phyloP scores from a whole-genome alignment of 192 early-diverging fungal species.

The Coemansia sp. region DNA sequence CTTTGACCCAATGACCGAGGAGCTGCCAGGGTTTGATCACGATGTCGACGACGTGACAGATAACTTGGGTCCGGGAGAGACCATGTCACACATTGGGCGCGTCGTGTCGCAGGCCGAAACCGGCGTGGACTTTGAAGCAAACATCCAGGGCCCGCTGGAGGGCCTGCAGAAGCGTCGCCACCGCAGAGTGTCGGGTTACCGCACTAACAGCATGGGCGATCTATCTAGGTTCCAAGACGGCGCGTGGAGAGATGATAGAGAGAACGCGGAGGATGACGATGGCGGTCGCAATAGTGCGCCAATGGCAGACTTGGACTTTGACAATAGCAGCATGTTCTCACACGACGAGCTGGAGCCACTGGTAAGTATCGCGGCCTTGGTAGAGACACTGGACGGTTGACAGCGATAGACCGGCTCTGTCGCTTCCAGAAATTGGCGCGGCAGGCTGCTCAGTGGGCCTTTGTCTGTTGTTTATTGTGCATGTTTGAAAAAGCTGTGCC shows the following conservation, averaged over 20 bases:
- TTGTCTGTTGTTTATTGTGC: not conserved
- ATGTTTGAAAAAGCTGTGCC: no score
- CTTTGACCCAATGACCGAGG: no score
- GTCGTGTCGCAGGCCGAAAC: slow-evolving; percentile 35
- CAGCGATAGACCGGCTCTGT: no score
- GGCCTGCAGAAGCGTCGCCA: slow-evolving; percentile 17
- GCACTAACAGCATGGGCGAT: no score
- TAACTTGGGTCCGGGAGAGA: slow-evolving; percentile 7
- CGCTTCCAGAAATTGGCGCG: no score
- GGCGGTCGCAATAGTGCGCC: no score
- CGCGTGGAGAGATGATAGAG: not conserved
- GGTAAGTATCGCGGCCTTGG: slow-evolving; percentile 4
- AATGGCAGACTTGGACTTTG: not conserved
- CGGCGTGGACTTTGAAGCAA: slow-evolving; percentile 32
- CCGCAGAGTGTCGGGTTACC: no score
- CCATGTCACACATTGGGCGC: slow-evolving; percentile 33
- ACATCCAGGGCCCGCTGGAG: slow-evolving; percentile 30
- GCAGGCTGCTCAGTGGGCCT: no score
- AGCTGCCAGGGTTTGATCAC: slow-evolving; percentile 18
- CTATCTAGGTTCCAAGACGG: not conserved
- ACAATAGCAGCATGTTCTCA: not conserved
- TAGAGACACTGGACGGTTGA: no score
- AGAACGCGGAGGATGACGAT: no score
- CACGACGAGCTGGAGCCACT: slow-evolving; percentile 26
- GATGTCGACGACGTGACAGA: slow-evolving; percentile 9